These are phyloP conservation scores for Rosellinia necatrix DNA, from an alignment of 2,329 filamentous ascomycete genomes.

Conservation along the genomic window DNA sequence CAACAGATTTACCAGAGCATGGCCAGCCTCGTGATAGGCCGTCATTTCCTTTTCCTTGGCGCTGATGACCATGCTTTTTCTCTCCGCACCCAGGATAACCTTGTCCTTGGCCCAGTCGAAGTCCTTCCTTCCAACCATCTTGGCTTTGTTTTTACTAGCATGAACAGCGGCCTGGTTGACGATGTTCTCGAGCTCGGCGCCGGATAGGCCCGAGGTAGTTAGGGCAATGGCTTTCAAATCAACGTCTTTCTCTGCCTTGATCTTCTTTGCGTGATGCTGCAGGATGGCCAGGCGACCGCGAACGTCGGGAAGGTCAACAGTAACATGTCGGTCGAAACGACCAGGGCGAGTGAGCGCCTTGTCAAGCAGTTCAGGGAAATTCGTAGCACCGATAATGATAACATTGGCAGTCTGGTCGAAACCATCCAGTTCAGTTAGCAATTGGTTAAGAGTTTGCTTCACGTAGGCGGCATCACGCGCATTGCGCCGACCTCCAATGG, in stretches of 20 bases:
- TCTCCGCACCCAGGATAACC: constrained; percentile 95
- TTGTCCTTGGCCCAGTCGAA: constrained; percentile 99
- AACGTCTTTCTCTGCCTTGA: constrained; percentile 79
- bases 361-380: constrained; percentile 92
- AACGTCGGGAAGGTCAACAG: constrained; percentile 88
- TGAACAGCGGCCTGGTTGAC: constrained; percentile 95
- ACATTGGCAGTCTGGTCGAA: constrained; percentile 95
- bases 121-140: constrained; percentile 75
- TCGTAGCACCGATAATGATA: constrained; percentile 94
- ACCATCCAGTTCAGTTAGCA: constrained; percentile 94
- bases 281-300: constrained; percentile 91
- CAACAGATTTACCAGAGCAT: constrained; percentile 87
- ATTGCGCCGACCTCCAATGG: constrained; percentile 92
- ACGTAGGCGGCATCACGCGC: constrained; percentile 92
- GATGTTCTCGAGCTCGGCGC: constrained; percentile 94
- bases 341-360: constrained; percentile 93
- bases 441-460: constrained; percentile 96
- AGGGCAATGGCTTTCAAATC: constrained; percentile 84
- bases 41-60: constrained; percentile 94
- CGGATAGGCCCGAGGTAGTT: constrained; percentile 89
- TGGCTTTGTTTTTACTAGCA: constrained; percentile 84
- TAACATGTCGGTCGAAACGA: constrained; percentile 92
- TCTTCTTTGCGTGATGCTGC: constrained; percentile 90
- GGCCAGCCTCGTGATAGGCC: constrained; percentile 95
- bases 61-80: constrained; percentile 84